Conservation (phyloP, 208 protist genomes). For the Leishmania turanica region DNA sequence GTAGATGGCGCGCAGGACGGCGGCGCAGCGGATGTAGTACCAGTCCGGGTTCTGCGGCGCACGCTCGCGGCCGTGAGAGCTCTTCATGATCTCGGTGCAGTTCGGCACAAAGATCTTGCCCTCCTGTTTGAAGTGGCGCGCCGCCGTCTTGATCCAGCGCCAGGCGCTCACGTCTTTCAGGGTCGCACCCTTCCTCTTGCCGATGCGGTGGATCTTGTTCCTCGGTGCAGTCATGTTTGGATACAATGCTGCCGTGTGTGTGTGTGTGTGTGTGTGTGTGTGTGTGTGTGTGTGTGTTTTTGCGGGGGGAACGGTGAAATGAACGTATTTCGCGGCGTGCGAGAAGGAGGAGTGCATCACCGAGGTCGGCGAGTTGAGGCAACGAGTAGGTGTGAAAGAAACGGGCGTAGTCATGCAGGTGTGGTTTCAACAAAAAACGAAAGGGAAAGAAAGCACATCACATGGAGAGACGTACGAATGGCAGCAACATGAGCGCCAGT, state of each 20-base stretch:
- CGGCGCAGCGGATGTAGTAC: conserved; percentile 98
- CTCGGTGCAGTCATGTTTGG: conserved; percentile 47
- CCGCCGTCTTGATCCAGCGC: conserved; percentile 96
- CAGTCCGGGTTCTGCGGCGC: conserved; percentile 97
- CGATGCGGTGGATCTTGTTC: conserved; percentile 88
- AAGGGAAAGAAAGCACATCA: neutral
- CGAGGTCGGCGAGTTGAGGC: neutral
- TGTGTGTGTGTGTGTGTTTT: too few species aligned
- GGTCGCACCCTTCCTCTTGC: conserved; percentile 90
- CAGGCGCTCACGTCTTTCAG: conserved; percentile 95
- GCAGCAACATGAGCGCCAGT: neutral
- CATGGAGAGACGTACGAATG: neutral
- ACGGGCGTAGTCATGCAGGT: neutral
- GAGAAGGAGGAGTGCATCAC: neutral
- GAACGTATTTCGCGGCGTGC: neutral
- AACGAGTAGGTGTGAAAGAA: neutral
- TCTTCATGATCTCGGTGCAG: conserved; percentile 98
- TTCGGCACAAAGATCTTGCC: conserved; percentile 94
- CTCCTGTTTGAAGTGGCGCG: conserved; percentile 96
- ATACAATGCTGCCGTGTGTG: neutral
- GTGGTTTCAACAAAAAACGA: neutral
- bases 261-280: neutral
- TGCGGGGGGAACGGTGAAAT: neutral
- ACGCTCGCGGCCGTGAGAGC: conserved; percentile 95
- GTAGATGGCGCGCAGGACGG: conserved; percentile 97